Percentiles rank a stretch among this genome's conserved stretches.
Evolutionary conservation across 2,329 filamentous ascomycete species (phyloP).

Genomic region (Pseudonectria foliicola): DNA sequence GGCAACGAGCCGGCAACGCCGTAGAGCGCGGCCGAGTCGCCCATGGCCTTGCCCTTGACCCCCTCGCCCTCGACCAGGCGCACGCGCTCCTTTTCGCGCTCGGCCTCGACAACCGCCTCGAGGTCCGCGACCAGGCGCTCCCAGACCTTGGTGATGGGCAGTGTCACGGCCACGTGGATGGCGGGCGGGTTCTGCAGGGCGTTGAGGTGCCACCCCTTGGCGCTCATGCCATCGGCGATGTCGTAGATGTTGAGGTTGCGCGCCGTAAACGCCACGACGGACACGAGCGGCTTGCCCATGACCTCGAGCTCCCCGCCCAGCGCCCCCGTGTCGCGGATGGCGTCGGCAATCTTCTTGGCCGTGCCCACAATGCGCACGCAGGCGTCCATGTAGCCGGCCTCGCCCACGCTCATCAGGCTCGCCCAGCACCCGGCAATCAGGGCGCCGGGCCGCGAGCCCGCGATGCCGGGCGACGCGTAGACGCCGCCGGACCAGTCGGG

Average conservation of each 20-base stretch:
- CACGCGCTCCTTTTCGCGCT: constrained; percentile 75
- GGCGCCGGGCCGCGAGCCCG: constrained; percentile 85
- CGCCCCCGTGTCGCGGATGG: constrained; percentile 61
- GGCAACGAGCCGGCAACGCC: constrained; percentile 91
- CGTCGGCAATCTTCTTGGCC: constrained; percentile 72
- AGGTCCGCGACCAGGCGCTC: constrained; percentile 72
- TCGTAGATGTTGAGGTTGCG: constrained; percentile 87
- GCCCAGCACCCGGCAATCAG: constrained; percentile 96
- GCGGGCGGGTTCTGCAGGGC: constrained; percentile 86
- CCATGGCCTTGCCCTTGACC: constrained; percentile 58
- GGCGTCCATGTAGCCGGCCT: constrained; percentile 78
- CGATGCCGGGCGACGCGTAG: constrained; percentile 87
- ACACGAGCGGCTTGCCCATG: constrained; percentile 79
- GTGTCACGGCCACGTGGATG: constrained; percentile 87
- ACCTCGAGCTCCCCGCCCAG: constrained; percentile 69
- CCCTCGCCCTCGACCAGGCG: constrained; percentile 62
- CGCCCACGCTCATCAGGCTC: constrained; percentile 79
- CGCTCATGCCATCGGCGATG: constrained; percentile 79
- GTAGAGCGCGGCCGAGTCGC: constrained; percentile 83
- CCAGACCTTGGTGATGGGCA: constrained; percentile 75
- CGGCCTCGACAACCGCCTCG: constrained; percentile 58
- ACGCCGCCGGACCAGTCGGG: constrained; percentile 94
- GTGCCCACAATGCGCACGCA: constrained; percentile 84
- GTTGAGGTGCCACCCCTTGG: constrained; percentile 90
- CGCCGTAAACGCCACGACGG: constrained; percentile 82